Base-by-base conservation (phyloP, 352 stramenopile genomes). In the Achlya hypogyna region DNA sequence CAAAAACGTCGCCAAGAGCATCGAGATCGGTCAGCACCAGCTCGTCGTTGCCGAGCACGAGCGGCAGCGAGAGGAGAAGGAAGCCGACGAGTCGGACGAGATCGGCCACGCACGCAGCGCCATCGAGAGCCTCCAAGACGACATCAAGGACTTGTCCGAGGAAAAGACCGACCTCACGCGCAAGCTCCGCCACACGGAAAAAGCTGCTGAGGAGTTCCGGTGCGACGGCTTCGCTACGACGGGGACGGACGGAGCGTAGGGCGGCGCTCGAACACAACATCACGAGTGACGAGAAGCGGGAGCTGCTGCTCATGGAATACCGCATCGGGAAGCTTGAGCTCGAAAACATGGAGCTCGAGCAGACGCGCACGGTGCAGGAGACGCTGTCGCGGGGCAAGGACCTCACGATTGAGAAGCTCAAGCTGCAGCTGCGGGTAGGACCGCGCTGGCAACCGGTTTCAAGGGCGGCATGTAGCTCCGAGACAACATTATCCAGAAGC, bases 341-440 rank as follows among this genome's bases (percentile, higher is more conserved):
- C 23, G 88, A 97, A 59, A 97, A 97, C 53, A 91, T 95, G 79
- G 79, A 96, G 68, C 75, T 95, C 20, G 74, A 95, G 65, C 75
- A 85, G 49, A 73, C 70, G 14, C 65, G 74, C 29, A 84, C 85
- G 23, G 72, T 88, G 25, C 77, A 88, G 53, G 75, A 82, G 25
- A 72, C 54, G 38, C 71, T 78, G 22, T 70, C 85, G 63, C 71
- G 76, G 34, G 77, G 75, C 60, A 87, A 88, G 56, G 78, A 88
- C 63, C 51, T 88, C 49, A 75, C 72, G 14, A 79, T 88, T 29
- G 65, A 86, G 51, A 82, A 85, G 53, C 74, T 88, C 29, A 67
- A 79, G 25, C 63, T 79, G 10, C 75, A 82, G 53, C 38, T 72
- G 28, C 53, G 47, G 53, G 45, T 72, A 63, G 18, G 43, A 14